Evolutionary conservation across 345 rosid genomes (phyloP).

Genomic region (Brassica rapa): DNA sequence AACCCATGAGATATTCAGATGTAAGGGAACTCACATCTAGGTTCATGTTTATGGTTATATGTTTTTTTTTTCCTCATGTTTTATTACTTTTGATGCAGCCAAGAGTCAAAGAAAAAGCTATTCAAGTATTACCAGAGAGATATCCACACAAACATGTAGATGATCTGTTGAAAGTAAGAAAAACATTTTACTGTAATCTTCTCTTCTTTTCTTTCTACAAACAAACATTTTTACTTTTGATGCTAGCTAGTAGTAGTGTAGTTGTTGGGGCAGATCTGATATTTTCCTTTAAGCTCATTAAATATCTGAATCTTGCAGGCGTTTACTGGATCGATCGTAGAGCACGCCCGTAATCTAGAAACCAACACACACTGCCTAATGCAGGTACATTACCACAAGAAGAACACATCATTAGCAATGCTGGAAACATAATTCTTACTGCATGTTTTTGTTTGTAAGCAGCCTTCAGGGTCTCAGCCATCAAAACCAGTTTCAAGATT

Average conservation of each 20-base stretch:
- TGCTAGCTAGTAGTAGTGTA: background rate
- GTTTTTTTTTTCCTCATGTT: too few species aligned
- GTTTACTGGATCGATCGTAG: slow-evolving; percentile 73
- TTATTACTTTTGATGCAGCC: too few species aligned
- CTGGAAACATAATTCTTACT: slow-evolving; percentile 12
- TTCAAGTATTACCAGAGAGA: too few species aligned
- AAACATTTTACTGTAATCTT: too few species aligned
- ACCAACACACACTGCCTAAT: slow-evolving; percentile 32
- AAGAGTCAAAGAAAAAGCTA: too few species aligned
- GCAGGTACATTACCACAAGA: slow-evolving; percentile 47
- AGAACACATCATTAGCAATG: background rate
- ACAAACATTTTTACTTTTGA: too few species aligned
- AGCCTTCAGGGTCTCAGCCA: slow-evolving; percentile 56
- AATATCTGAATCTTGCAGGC: slow-evolving; percentile 51
- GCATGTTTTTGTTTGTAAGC: slow-evolving; percentile 23
- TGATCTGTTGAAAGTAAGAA: too few species aligned
- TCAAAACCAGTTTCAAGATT: slow-evolving; percentile 80
- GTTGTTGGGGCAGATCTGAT: background rate
- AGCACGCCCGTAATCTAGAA: slow-evolving; percentile 48
- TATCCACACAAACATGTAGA: too few species aligned
- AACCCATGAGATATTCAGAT: too few species aligned
- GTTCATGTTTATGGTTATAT: too few species aligned
- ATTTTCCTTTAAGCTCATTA: background rate
- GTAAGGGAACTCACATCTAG: too few species aligned
- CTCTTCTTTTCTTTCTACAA: too few species aligned